Percentiles rank a stretch among this genome's conserved stretches.
Evolutionary conservation across 768 basidiomycete genomes (phyloP).

Genomic region (Suillus paluster): DNA sequence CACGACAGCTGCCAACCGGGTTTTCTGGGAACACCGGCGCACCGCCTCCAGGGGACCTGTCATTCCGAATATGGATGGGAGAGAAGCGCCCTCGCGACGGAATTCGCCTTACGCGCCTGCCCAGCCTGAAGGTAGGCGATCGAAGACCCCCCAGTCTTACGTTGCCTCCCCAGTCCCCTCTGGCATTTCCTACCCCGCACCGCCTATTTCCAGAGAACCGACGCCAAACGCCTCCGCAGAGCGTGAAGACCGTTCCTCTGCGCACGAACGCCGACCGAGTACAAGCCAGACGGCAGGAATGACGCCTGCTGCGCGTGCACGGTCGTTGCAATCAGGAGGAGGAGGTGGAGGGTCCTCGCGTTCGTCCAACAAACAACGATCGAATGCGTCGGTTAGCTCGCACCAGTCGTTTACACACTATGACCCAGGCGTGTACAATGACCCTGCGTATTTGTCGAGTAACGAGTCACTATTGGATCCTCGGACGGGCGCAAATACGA

Average conservation of each 20-base stretch:
- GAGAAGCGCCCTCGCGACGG: conserved; percentile 12
- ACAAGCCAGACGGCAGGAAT: conserved; percentile 27
- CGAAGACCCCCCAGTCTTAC: conserved; percentile 28
- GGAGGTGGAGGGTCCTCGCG: conserved; percentile 16
- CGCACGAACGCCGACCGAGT: conserved; percentile 32
- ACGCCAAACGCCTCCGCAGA: conserved; percentile 8
- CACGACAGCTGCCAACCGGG: conserved; percentile 17
- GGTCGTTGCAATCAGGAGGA: conserved; percentile 17
- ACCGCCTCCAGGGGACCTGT: conserved; percentile 24
- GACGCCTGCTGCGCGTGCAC: conserved; percentile 22
- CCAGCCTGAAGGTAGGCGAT: conserved; percentile 22
- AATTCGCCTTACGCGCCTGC: conserved; percentile 14
- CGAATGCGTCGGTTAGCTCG: conserved; percentile 27
- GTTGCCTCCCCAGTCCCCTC: conserved; percentile 29
- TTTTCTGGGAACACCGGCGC: conserved; percentile 12
- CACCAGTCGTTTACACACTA: conserved; percentile 22
- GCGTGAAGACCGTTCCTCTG: conserved; percentile 22
- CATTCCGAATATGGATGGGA: conserved; percentile 21
- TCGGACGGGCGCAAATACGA: conserved; percentile 28
- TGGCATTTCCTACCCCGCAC: conserved; percentile 30
- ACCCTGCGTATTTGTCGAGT: conserved; percentile 28
- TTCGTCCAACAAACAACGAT: conserved; percentile 21
- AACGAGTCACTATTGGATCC: conserved; percentile 32
- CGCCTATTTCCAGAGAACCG: conserved; percentile 32
- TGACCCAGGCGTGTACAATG: conserved; percentile 30